Base-by-base conservation (phyloP, 148 eudicot genomes). In the Vaccinium macrocarpon region DNA sequence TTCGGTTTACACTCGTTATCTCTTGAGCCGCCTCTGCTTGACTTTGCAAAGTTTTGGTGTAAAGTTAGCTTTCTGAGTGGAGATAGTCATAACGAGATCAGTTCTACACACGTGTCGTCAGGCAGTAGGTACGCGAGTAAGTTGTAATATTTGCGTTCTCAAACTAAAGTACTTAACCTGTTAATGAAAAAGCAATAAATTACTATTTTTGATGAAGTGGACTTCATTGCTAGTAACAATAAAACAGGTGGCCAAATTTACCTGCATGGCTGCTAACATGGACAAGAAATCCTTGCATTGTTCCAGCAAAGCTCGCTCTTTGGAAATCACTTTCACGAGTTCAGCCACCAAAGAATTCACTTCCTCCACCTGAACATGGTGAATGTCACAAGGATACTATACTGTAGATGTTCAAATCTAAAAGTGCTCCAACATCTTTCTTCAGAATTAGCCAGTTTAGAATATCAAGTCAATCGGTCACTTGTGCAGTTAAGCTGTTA, bases 161-260 rank as follows among this genome's bases (percentile, higher is more conserved):
- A 96, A 84, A 92, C 97, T 94, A 92, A 91, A 92, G 87, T 96
- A 90, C 88, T 89, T 92, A 64, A 94, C 98, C 99, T 96, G 97
- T 78, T 52, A 53, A 78, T 6, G 18, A 11, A 21, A 25, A 64
- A 10, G 6, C 61, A 29, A 19, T 56, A 23, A 48, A 59, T 16
- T 7, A 84, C 6, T 5, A 27, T 35, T 32, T 50, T 7, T 32
- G 49, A 72, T 50, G 48, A 50, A 18, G 13, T 6, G 25, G 74
- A 25, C 25, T 61, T 64, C 13, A 64, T 23, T 32, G n/a, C 9
- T 42, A 61, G 51, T 27, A 21, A 76, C 13, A 42, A 21, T 5
- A 82, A 50, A 57, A 27, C n/a, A 11, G 55, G 57, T 51, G 55
- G 74, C 18, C 1, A 70, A 23, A 48, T 27, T 25, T 88, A 93